Conservation (phyloP, 257 asterid species). For the Fraxinus anomala region DNA sequence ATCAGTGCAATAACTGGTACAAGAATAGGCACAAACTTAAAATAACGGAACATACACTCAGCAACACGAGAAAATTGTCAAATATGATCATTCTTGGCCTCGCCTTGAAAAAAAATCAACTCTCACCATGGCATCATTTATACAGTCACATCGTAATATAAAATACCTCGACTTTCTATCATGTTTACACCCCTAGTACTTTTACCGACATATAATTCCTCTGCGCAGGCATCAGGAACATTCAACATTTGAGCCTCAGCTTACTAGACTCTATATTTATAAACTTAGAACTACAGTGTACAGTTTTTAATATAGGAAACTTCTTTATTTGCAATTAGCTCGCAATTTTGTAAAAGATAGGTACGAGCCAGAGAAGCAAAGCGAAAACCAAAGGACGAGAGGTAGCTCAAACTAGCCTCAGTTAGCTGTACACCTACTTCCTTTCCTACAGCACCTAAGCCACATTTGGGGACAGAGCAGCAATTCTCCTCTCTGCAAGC, state of each 20-base stretch:
- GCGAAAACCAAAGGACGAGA: slow-evolving; percentile 42
- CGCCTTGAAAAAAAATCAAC: slow-evolving; percentile 35
- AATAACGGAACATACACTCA: too few relatives aligned
- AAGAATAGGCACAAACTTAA: too few relatives aligned
- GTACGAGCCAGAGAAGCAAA: neutral
- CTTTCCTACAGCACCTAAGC: slow-evolving; percentile 42
- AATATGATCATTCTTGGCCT: slow-evolving; percentile 18
- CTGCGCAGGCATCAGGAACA: slow-evolving; percentile 30
- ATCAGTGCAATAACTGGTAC: too few relatives aligned
- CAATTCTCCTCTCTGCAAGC: slow-evolving; percentile 60
- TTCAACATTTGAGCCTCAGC: slow-evolving; percentile 31
- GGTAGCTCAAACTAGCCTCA: slow-evolving; percentile 76
- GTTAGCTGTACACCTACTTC: slow-evolving; percentile 75
- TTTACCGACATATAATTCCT: slow-evolving; percentile 21
- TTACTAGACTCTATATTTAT: slow-evolving; percentile 36
- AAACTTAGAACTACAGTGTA: slow-evolving; percentile 54
- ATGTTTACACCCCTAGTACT: slow-evolving; percentile 40
- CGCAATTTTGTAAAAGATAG: slow-evolving; percentile 23
- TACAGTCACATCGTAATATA: slow-evolving; percentile 39
- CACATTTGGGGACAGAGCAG: slow-evolving; percentile 42
- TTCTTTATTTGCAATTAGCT: slow-evolving; percentile 44
- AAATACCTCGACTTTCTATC: slow-evolving; percentile 40
- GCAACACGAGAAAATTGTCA: neutral
- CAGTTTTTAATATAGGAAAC: slow-evolving; percentile 55
- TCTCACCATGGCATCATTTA: slow-evolving; percentile 42